phyloP scores from a whole-genome alignment of 2,329 filamentous ascomycete species.

The Cladosporium halotolerans region DNA sequence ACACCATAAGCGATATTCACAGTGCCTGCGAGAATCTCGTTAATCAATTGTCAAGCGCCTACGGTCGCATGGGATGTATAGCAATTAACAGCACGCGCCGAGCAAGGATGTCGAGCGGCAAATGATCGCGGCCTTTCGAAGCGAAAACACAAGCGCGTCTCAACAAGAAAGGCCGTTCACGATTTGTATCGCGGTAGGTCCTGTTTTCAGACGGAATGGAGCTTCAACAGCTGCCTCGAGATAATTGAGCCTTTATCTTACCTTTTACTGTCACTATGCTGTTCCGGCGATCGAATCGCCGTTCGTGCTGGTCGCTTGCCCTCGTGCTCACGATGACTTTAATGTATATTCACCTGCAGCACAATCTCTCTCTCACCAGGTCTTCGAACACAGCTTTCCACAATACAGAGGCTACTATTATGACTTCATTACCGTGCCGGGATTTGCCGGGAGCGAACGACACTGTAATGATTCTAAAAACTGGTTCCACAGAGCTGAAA shows the following conservation, averaged over 20 bases:
- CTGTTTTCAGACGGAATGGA: background rate
- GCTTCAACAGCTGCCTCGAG: background rate
- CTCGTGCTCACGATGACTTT: background rate
- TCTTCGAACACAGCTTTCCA: background rate
- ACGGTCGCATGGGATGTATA: too few relatives aligned
- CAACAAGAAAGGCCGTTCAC: background rate
- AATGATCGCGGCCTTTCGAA: background rate
- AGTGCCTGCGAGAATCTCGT: too few relatives aligned
- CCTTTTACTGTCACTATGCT: background rate
- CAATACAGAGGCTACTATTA: background rate
- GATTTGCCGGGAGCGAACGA: slow-evolving; percentile 35
- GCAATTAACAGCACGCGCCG: too few relatives aligned
- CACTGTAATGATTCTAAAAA: slow-evolving; percentile 47
- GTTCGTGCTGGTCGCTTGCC: background rate
- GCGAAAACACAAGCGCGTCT: background rate
- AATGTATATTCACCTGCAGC: background rate
- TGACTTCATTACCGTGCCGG: background rate
- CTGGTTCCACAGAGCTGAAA: slow-evolving; percentile 28
- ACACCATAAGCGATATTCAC: too few relatives aligned
- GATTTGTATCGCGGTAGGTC: background rate
- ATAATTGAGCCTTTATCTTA: background rate
- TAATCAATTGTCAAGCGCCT: too few relatives aligned
- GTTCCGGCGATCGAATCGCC: background rate
- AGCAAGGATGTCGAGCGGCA: background rate
- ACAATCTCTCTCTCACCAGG: background rate